Evolutionary conservation across 1,139 yeast species (phyloP), one percentile per base, ranked within the genome.

Genomic region (Trichomonascaceae sp.): DNA sequence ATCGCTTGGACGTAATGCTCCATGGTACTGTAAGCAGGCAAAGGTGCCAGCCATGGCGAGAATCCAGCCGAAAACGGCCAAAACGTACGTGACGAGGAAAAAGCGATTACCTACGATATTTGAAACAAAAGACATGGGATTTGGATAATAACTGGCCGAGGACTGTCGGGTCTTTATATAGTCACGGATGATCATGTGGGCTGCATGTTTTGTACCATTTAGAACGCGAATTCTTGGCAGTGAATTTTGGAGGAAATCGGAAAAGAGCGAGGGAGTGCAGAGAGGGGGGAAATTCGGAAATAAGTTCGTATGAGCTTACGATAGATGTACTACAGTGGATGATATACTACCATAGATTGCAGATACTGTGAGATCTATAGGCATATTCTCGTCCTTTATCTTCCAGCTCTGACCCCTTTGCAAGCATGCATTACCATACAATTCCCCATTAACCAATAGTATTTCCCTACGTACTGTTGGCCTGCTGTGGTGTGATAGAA

Each of bases 11-110:
- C 41, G 41, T 10, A 27, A 10, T 27, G 32, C 41, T 12, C 41
- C 15, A 9, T 17, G 41, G 41, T 9, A 36, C 17, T 36, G 41
- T 13, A 36, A 17, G 17, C 41, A 12, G 1, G 95, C 84, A 15
- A 87, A 84, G 13, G 96, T 88, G 1, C 97, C 96, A 3, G 85
- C 95, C 54, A 93, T 76, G 10, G 96, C 87, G 49, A 93, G 80
- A 57, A 89, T 75, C 98, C 98, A 93, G 51, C 76, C 76, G 50
- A 71, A 65, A 9, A 67, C 51, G 10, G 70, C 66, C 52, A 70
- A 13, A 7, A 15, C 8, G 8, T 36, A 36, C 3, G 41, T 15
- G 3, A 36, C 41, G 41, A 36, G 41, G 41, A 36, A 36, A 13
- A 36, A 36, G 17, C 41, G 41, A 36, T 36, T 36, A n/a, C 41